Conservation (phyloP, 2,329 filamentous ascomycete species). For the Madurella mycetomatis region DNA sequence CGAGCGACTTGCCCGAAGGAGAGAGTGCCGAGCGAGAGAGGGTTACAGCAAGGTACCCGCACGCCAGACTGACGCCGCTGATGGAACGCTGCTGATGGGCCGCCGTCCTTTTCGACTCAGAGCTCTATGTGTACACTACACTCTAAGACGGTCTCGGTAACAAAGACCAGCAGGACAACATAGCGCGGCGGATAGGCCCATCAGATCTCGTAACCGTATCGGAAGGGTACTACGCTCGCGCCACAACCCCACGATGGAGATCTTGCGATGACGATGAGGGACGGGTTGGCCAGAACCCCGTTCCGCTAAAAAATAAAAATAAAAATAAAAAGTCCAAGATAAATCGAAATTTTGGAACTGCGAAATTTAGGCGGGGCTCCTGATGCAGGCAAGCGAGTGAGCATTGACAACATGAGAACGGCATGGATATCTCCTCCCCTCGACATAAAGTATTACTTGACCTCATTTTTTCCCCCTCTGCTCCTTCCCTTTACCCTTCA, state of each 20-base stretch:
- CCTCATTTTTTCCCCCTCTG: not conserved
- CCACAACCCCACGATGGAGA: no score
- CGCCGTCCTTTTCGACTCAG: not conserved
- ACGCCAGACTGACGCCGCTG: conserved; percentile 5
- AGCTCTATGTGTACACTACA: not conserved
- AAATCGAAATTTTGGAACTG: not conserved
- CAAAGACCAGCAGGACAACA: not conserved
- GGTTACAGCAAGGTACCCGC: conserved; percentile 13
- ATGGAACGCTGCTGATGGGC: conserved; percentile 1
- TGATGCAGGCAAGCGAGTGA: conserved; percentile 10
- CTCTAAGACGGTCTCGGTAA: no score
- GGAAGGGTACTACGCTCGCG: not conserved
- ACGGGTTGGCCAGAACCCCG: no score
- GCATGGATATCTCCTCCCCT: not conserved
- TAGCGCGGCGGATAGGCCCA: no score
- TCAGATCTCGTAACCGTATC: conserved; percentile 1
- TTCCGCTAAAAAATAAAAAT: no score
- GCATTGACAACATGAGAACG: not conserved
- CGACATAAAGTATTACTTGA: no score
- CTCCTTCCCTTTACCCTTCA: not conserved
- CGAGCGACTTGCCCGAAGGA: conserved; percentile 13
- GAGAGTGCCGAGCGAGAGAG: conserved; percentile 5
- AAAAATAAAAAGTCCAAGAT: no score
- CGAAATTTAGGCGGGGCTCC: conserved; percentile 19
- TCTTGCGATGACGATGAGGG: not conserved